Percentiles rank a stretch among this genome's conserved stretches.
phyloP scores from a whole-genome alignment of 768 basidiomycete species.

The Cyathus striatus region DNA sequence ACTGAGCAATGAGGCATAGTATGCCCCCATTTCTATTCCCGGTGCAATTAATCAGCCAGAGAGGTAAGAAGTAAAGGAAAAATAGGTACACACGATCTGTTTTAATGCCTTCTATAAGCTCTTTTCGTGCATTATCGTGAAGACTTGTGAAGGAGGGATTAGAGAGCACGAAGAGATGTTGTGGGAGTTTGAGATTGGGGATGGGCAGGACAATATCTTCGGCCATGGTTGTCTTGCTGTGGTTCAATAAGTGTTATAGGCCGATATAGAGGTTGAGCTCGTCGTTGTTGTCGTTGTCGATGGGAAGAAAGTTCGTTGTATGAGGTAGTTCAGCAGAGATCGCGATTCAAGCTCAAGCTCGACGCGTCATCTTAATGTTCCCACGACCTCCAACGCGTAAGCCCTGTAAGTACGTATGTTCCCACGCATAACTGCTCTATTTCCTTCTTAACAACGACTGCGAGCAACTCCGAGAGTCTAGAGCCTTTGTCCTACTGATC shows the following conservation, averaged over 20 bases:
- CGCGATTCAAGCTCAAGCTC: not conserved
- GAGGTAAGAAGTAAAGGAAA: constrained; percentile 1
- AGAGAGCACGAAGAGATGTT: constrained; percentile 72
- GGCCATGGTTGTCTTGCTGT: too few relatives aligned
- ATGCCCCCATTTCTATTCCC: constrained; percentile 93
- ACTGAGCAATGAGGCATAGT: constrained; percentile 58
- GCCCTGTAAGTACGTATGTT: too few relatives aligned
- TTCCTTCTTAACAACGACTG: too few relatives aligned
- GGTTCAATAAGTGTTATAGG: too few relatives aligned
- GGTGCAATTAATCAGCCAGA: too few relatives aligned
- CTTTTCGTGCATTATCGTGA: constrained; percentile 60
- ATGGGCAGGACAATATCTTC: constrained; percentile 83
- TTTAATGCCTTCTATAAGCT: constrained; percentile 70
- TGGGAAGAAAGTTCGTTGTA: not conserved
- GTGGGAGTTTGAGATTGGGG: constrained; percentile 80
- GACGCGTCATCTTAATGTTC: too few relatives aligned
- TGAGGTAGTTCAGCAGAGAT: not conserved
- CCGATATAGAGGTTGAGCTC: too few relatives aligned
- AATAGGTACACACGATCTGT: constrained; percentile 60
- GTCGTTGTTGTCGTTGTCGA: constrained; percentile 3
- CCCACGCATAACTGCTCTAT: too few relatives aligned
- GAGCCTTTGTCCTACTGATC: too few relatives aligned
- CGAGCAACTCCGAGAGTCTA: too few relatives aligned
- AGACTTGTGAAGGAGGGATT: constrained; percentile 54
- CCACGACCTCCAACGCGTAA: too few relatives aligned